Percentiles rank a stretch among this genome's conserved stretches.
Conservation (phyloP, 2,329 filamentous ascomycete genomes). For the Lasiodiplodia hormozganensis region DNA sequence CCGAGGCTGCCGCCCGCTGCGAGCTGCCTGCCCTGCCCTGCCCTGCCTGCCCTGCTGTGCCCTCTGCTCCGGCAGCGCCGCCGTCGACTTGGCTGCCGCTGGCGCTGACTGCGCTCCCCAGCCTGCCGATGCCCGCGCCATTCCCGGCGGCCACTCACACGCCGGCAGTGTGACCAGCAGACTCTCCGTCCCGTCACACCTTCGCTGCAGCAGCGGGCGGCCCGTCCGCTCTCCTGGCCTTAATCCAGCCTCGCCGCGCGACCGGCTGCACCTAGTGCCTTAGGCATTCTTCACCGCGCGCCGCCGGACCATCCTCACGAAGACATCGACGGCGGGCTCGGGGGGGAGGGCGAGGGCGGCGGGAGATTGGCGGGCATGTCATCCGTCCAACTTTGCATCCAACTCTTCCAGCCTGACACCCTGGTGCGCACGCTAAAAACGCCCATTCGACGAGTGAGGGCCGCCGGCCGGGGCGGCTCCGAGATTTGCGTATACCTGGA, state of each 20-base stretch:
- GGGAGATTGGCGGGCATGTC: slow-evolving; percentile 24
- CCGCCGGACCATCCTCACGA: neutral
- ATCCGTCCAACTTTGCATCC: slow-evolving; percentile 19
- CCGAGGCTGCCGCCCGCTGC: slow-evolving; percentile 9
- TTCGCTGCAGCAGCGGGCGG: slow-evolving; percentile 20
- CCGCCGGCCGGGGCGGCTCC: slow-evolving; percentile 11
- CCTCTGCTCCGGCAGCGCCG: neutral
- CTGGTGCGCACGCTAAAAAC: slow-evolving; percentile 13
- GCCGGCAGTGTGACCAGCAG: slow-evolving; percentile 20
- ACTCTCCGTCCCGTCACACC: slow-evolving; percentile 14
- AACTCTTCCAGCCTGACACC: slow-evolving; percentile 18
- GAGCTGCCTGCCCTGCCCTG: slow-evolving; percentile 5
- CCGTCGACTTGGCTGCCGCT: neutral
- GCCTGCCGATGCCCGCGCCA: slow-evolving; percentile 13
- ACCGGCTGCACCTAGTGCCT: slow-evolving; percentile 12
- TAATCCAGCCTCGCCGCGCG: slow-evolving; percentile 16
- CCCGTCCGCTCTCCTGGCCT: slow-evolving; percentile 22
- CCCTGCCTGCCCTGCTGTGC: neutral
- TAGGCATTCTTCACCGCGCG: slow-evolving; percentile 24
- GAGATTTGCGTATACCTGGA: slow-evolving; percentile 7
- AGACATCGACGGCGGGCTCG: neutral
- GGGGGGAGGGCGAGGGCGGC: neutral
- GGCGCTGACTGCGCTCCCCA: slow-evolving; percentile 5
- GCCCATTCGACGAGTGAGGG: slow-evolving; percentile 24
- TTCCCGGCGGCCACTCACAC: slow-evolving; percentile 17